Evolutionary conservation across 208 protist genomes (phyloP), one percentile per base, ranked within the genome.

Genomic region (Wallacemonas sp.): DNA sequence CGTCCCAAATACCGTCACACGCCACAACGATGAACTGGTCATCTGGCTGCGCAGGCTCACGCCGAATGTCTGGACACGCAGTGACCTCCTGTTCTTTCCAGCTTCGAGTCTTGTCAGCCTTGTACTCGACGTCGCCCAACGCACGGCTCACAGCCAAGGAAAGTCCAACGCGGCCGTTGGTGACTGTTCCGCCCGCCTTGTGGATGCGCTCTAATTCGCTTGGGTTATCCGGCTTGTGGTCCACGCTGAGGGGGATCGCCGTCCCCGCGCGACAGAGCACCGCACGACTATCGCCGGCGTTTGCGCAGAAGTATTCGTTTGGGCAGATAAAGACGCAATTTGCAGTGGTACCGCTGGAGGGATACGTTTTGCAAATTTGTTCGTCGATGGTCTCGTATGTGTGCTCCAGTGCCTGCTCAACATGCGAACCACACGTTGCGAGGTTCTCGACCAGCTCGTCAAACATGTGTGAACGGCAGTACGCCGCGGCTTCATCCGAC

Each of bases 1-100:
- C 93, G 72, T 98, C 96, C 93, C 94, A 98, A 36, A 98, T 85
- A 36, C 96, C 96, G 71, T 98, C 96, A 55, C 96, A 98, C 0
- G 80, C 96, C 12, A 98, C 69, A 39, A 98, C 76, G 58, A 98
- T 81, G 74, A 98, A 97, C 56, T 92, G 78, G 57, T 97, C 88
- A 9, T 83, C 74, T 16, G 49, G 57, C 9, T 32, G 57, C 16
- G 69, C 68, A 23, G 71, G 69, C 11, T 75, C 74, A 16, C 68
- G 57, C 32, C 46, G 80, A 2, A 94, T 78, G 43, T 97, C 90
- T 16, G 92, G 92, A 33, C 80, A 74, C 1, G 87, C 85, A n/a
- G 86, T 95, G 19, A 97, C 85, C 11, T 82, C 79, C 58, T 93
- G 86, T 39, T 92, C 71, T 6, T 81, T 70, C 87, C 84, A 94